Base-by-base conservation (phyloP, 1,284 basidiomycete species). In the Volvariella volvacea region DNA sequence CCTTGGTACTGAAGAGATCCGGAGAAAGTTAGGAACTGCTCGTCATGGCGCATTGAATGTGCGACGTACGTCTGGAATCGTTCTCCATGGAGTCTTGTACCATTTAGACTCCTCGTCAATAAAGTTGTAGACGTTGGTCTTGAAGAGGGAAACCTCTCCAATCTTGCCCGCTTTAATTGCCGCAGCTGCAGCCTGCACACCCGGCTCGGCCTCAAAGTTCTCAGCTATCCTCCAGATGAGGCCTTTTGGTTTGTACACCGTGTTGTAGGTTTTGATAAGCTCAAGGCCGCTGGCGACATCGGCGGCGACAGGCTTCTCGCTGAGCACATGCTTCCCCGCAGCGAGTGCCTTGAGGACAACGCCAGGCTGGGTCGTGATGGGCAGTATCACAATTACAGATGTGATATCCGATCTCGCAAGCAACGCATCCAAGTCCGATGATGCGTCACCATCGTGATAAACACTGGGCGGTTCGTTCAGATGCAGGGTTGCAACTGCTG, bases 161-260 rank as follows among this genome's bases (percentile, higher is more conserved):
- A 89, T 78, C 61, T 73, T 76, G 14, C 80, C 78, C 45, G 66
- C 61, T 2, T 60, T 61, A 47, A 89, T 71, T 1, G 74, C 61
- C 30, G 76, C 68, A 12, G 67, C 73, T 2, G 80, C 85, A 1
- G 64, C 66, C 34, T 67, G 62, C 68, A 71, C 65, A 37, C 66
- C 75, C 4, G 83, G 76, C 58, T 90, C 88, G 17, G 77, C 78
- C 55, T 89, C 86, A 51, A 66, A 87, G 63, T 92, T 88, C 68
- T 92, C 89, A 14, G 88, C 88, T n/a, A 92, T 76, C 43, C 84
- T 73, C 90, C 91, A 93, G 30, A 88, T 64, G 25, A 92, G 60
- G 1, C 83, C 86, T 58, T 82, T 81, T 3, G 74, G 68, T 61
- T 79, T 78, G 65, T 79, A 90, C 30, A 64, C 59, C 39, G 59